Evolutionary conservation across 2,329 filamentous ascomycete genomes (phyloP).

Genomic region (Aspergillus japonicus): DNA sequence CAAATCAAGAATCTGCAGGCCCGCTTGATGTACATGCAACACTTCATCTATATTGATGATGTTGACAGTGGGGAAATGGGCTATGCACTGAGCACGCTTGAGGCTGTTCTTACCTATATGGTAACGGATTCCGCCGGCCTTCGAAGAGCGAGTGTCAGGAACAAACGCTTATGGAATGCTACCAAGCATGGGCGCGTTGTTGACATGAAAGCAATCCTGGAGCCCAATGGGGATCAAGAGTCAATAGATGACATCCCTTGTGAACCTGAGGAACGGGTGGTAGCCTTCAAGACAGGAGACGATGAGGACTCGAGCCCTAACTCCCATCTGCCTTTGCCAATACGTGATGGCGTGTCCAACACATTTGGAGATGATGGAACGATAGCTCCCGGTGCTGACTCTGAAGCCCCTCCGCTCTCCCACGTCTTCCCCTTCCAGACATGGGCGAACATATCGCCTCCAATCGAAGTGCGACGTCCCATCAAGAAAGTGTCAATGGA

Average conservation of each 20-base stretch:
- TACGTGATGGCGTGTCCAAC: constrained; percentile 23
- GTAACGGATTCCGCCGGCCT: constrained; percentile 77
- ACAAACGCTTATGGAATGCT: constrained; percentile 85
- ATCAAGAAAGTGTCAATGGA: constrained; percentile 86
- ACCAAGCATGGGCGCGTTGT: constrained; percentile 72
- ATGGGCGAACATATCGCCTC: constrained; percentile 48
- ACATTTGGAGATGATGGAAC: constrained; percentile 22
- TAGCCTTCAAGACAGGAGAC: constrained; percentile 38
- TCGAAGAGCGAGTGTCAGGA: constrained; percentile 79
- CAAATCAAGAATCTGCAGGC: constrained; percentile 86
- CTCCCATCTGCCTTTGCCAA: constrained; percentile 21
- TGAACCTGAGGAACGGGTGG: constrained; percentile 38
- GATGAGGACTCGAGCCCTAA: constrained; percentile 28
- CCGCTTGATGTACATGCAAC: constrained; percentile 87
- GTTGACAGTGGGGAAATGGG: constrained; percentile 95
- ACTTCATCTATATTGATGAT: constrained; percentile 97
- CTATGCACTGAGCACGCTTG: constrained; percentile 92
- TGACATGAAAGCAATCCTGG: constrained; percentile 74
- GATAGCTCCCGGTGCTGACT: constrained; percentile 13
- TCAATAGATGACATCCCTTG: constrained; percentile 35
- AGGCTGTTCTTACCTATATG: constrained; percentile 88
- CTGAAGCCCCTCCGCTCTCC: constrained; percentile 52
- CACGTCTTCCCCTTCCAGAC: constrained; percentile 92
- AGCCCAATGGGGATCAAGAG: constrained; percentile 59
- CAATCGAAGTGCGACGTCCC: constrained; percentile 50